A percentile compares a stretch with the other conserved stretches of the same genome.
These are phyloP conservation scores for Asterochloris erici DNA, from an alignment of 139 green algal genomes.

Conservation along the genomic window DNA sequence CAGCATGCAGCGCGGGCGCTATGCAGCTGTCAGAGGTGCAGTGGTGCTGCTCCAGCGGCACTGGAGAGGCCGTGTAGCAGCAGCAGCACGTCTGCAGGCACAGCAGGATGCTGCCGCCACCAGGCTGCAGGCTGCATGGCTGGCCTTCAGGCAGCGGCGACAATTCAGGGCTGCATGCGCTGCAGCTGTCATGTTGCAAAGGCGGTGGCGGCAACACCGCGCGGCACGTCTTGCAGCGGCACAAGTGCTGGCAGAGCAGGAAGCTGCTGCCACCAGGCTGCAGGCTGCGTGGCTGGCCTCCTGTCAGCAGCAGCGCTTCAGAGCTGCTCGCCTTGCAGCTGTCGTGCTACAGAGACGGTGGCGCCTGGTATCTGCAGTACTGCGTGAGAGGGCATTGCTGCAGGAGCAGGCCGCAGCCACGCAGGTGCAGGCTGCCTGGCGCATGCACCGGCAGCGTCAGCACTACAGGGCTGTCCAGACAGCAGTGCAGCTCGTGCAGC, in stretches of 20 bases:
- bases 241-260: background rate
- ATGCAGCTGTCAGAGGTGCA: background rate
- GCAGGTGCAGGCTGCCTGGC: slow-evolving; percentile 7
- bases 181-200: background rate
- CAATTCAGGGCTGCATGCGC: too few relatives aligned
- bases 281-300: slow-evolving; percentile 34
- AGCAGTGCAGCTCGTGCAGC: background rate
- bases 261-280: slow-evolving; percentile 13
- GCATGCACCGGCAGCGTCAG: background rate
- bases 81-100: too few relatives aligned
- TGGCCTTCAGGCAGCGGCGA: background rate
- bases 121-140: background rate
- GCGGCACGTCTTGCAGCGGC: background rate
- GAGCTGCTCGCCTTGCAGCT: slow-evolving; percentile 11
- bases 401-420: slow-evolving; percentile 1
- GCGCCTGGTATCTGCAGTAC: background rate
- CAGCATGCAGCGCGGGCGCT: background rate
- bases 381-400: background rate
- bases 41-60: background rate
- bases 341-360: slow-evolving; percentile 9
- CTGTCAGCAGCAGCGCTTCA: slow-evolving; percentile 7
- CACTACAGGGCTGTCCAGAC: background rate
- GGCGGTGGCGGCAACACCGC: background rate
- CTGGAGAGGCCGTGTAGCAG: too few relatives aligned
- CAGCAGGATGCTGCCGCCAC: slow-evolving; percentile 17